These are phyloP conservation scores for Lagenaria siceraria DNA, from an alignment of 306 rosid species.

Conservation along the genomic window DNA sequence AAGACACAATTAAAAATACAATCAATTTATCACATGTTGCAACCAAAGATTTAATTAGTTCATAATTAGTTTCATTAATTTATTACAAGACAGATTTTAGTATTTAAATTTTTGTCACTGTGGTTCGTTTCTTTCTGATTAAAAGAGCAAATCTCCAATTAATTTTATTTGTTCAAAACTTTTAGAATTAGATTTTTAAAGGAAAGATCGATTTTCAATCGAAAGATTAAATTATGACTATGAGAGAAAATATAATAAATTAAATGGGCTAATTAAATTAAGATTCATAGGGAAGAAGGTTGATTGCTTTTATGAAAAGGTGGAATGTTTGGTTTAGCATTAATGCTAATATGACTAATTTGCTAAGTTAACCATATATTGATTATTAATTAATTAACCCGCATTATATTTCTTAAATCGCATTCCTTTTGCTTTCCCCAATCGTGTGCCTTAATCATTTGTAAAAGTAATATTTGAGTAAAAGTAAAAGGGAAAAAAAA, in stretches of 20 bases:
- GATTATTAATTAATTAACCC: not conserved
- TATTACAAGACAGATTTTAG: not conserved
- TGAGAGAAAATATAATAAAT: not conserved
- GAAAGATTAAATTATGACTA: too few species aligned
- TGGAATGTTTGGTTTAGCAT: slow-evolving; percentile 1
- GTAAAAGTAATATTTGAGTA: slow-evolving; percentile 2
- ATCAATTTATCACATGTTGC: not conserved
- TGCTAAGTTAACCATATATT: not conserved
- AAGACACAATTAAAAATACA: not conserved
- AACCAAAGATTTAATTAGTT: not conserved
- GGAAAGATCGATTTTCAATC: too few species aligned
- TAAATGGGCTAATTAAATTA: not conserved
- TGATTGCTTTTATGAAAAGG: not conserved
- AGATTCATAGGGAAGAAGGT: not conserved
- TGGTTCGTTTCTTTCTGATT: too few species aligned
- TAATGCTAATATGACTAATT: not conserved
- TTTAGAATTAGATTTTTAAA: too few species aligned
- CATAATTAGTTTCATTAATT: not conserved
- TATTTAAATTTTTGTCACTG: not conserved
- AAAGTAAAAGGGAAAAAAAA: not conserved
- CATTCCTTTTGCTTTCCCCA: not conserved
- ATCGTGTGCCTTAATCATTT: slow-evolving; percentile 9
- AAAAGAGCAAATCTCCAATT: not conserved
- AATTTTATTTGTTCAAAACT: not conserved
- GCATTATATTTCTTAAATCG: not conserved